Evolutionary conservation across 2,329 filamentous ascomycete species (phyloP), one percentile per base, ranked within the genome.

Genomic region (Akanthomyces muscarius): DNA sequence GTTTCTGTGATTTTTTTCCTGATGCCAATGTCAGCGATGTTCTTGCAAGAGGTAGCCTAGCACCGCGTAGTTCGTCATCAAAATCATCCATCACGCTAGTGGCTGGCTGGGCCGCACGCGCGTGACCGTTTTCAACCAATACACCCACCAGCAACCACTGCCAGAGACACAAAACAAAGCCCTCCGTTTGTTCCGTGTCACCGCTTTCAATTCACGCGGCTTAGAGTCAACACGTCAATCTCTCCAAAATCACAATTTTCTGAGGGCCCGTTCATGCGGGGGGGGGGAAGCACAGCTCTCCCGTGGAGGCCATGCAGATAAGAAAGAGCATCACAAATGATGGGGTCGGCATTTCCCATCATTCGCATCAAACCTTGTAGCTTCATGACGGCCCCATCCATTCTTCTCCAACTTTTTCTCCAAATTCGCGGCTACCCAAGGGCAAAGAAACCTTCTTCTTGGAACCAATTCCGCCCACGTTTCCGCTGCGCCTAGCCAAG

Each of bases 71-170:
- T 41, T 16, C 47, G 57, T 52, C 57, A 52, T 52, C 11, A 8
- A 5, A n/a, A 60, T 61, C 25, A 18, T 51, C 11, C 11, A 16
- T 61, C 11, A 36, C 57, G 57, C 57, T 61, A 61, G 57, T 61
- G 57, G 57, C 57, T 61, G 57, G 14, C 38, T 23, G 16, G 18
- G 41, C 36, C 18, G 25, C 38, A 45, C 14, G 38, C 57, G 57
- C 57, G 57, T 61, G 57, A 61, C 57, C 48, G 41, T 61, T 53
- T 61, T 44, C 48, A 53, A 61, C 38, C 38, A 61, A 61, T 41
- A 61, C 38, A 33, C 41, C 5, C 16, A 47, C 28, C 50, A 52
- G 23, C 51, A 25, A 5, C 33, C 36, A 25, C 18, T 21, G n/a
- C 33, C 38, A 23, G 41, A 41, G 33, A 7, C 33, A 36, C 16